Percentiles rank a stretch among this genome's conserved stretches.
Evolutionary conservation across 106 monocot species (phyloP).

Genomic region (Posidonia australis): DNA sequence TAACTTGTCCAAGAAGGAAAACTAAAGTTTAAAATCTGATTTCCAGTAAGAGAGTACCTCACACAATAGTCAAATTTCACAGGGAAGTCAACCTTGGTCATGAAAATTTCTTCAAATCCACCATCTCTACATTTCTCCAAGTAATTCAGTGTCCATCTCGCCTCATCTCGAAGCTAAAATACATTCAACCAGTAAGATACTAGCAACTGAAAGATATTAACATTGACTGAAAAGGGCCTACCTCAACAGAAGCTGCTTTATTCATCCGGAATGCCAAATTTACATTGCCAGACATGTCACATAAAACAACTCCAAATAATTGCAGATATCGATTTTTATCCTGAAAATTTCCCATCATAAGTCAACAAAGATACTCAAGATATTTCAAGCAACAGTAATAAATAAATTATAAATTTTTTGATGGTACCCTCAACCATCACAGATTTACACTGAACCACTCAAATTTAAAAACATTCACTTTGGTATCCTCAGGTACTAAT

Average conservation of each 20-base stretch:
- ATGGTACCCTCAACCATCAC: no score
- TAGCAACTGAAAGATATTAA: neutral
- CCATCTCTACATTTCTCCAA: conserved; percentile 53
- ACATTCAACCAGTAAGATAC: conserved; percentile 11
- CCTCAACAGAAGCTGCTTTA: conserved; percentile 60
- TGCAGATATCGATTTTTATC: conserved; percentile 35
- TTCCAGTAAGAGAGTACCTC: conserved; percentile 33
- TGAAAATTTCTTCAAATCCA: conserved; percentile 88
- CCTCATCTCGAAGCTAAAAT: conserved; percentile 72
- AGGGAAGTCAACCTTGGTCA: conserved; percentile 80
- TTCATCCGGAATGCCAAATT: conserved; percentile 66
- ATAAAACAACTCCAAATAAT: conserved; percentile 46
- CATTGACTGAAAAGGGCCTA: conserved; percentile 9
- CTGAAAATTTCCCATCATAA: no score
- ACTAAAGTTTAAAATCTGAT: neutral
- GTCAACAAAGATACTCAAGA: no score
- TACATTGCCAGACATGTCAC: conserved; percentile 59
- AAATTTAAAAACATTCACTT: no score
- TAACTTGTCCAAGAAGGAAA: neutral
- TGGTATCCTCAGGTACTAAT: no score
- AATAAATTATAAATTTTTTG: no score
- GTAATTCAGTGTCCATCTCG: conserved; percentile 41
- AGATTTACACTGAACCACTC: no score
- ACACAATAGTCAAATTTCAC: conserved; percentile 79
- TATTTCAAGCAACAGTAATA: no score